A percentile compares a stretch with the other conserved stretches of the same genome.
phyloP scores from a whole-genome alignment of 169 alveolate genomes.

The Plasmodium yoelii region DNA sequence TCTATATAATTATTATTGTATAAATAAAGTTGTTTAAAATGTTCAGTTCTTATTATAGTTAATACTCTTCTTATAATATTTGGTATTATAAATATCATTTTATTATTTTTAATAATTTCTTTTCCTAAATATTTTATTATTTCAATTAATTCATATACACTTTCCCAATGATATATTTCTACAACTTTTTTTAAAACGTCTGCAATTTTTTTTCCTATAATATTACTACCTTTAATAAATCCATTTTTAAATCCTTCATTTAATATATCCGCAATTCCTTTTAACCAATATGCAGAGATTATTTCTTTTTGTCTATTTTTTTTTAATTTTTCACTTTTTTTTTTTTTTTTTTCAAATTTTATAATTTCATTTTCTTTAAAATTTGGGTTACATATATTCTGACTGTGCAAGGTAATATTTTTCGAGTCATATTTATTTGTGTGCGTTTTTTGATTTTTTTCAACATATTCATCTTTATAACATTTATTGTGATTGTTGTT shows the following conservation, averaged over 20 bases:
- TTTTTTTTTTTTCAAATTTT: conserved; percentile 61
- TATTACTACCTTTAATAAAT: conserved; percentile 62
- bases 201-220: conserved; percentile 60
- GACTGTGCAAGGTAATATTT: background rate
- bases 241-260: conserved; percentile 61
- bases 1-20: conserved; percentile 70
- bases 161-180: conserved; percentile 63
- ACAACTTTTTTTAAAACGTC: conserved; percentile 67
- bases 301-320: conserved; percentile 72
- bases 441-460: background rate
- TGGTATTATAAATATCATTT: conserved; percentile 54
- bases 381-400: background rate
- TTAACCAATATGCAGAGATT: conserved; percentile 63
- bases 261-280: conserved; percentile 61
- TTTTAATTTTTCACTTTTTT: conserved; percentile 44
- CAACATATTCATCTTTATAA: background rate
- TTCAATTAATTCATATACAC: conserved; percentile 67
- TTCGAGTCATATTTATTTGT: background rate
- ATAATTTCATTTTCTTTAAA: conserved; percentile 38
- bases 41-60: conserved; percentile 61
- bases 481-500: background rate
- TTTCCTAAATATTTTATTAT: conserved; percentile 72
- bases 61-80: conserved; percentile 70
- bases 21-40: conserved; percentile 65
- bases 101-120: conserved; percentile 69